These are phyloP conservation scores for Candolleomyces aberdarensis DNA, from an alignment of 768 basidiomycete species.

Conservation along the genomic window DNA sequence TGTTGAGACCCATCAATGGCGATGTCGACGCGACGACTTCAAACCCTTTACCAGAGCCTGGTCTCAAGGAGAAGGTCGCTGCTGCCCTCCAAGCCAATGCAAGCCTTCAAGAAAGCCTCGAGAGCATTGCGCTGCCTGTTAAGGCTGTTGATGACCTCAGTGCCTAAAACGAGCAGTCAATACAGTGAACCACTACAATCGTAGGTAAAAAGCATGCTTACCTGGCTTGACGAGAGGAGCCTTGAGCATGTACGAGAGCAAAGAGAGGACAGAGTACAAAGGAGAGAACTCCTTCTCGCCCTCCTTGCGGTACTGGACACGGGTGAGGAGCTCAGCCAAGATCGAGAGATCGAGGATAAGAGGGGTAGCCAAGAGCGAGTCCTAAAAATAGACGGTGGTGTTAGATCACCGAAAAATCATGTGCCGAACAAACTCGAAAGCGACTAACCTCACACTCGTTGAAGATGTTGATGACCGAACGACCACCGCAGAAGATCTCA, in stretches of 20 bases:
- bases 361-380: slow-evolving; percentile 93
- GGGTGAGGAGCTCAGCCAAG: slow-evolving; percentile 91
- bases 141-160: slow-evolving; percentile 93
- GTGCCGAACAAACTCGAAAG: neutral
- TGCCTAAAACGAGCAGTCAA: slow-evolving; percentile 38
- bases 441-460: slow-evolving; percentile 87
- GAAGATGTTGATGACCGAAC: slow-evolving; percentile 94
- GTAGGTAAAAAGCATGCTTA: slow-evolving; percentile 18
- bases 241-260: slow-evolving; percentile 97
- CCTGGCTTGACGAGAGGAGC: slow-evolving; percentile 95
- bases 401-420: slow-evolving; percentile 2
- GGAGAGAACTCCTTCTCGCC: slow-evolving; percentile 59
- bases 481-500: slow-evolving; percentile 95
- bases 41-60: slow-evolving; percentile 74
- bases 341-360: slow-evolving; percentile 93
- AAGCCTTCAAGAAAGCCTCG: slow-evolving; percentile 92
- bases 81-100: slow-evolving; percentile 80
- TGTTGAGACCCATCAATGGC: neutral
- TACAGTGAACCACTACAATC: neutral
- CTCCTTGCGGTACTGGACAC: slow-evolving; percentile 79
- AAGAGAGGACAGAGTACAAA: slow-evolving; percentile 87
- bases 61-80: slow-evolving; percentile 85
- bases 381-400: slow-evolving; percentile 41
- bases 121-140: slow-evolving; percentile 94
- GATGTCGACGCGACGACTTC: neutral